Evolutionary conservation across 495 filamentous ascomycete genomes (phyloP), one percentile per base, ranked within the genome.

Genomic region (Platismatia glauca): DNA sequence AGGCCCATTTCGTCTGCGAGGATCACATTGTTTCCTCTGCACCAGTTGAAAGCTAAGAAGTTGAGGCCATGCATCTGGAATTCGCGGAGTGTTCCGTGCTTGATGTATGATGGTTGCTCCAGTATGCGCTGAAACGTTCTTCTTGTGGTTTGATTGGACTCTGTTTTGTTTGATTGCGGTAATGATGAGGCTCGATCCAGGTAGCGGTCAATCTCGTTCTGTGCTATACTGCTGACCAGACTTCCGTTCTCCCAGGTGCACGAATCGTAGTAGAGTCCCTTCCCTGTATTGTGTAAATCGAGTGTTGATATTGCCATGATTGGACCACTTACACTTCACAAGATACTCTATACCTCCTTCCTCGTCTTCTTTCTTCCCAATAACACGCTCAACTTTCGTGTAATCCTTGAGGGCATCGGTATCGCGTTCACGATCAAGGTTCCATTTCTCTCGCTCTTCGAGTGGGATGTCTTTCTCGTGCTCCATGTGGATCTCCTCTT

Each of bases 1-100:
- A 99, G 79, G 60, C 94, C 94, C 94, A 99, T 99, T 71, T 99
- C 94, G 67, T 99, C 94, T 16, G 94, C 94, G 18, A 99, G 80
- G 58, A 99, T 96, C 65, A 96, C 92, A 68, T 97, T 97, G 67
- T 90, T 89, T 50, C 84, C 85, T 65, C 85, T 85, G 50, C 88
- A 88, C 94, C 94, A 99, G 71, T 96, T 95, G 69, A 91, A 89
- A 44, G 90, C 90, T 60, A 99, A 76, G 75, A 95, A 97, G 75
- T 97, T 97, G 57, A 99, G 73, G 7, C 94, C 94, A 52, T 88
- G 89, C 67, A 97, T 79, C 74, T 99, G 94, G 71, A 99, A 99
- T 58, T 93, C 89, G 62, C 95, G 87, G 44, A 99, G 81, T 69
- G 91, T 81, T 27, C 95, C 95, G 63, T 86, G 81, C 58, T 89